Conservation (phyloP, 2,329 filamentous ascomycete species). For the Bimuria novae-zelandiae region DNA sequence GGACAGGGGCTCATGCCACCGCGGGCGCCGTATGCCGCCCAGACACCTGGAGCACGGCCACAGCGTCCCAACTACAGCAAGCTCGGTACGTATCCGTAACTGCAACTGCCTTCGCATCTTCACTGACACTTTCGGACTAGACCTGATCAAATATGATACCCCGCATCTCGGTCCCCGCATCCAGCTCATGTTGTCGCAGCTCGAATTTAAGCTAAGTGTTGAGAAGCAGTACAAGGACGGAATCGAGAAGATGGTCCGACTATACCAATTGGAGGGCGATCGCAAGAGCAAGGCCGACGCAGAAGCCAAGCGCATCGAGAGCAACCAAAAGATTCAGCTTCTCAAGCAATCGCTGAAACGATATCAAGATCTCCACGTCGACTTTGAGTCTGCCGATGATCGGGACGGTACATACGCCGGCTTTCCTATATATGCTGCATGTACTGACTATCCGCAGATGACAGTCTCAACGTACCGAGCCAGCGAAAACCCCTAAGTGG, state of each 20-base stretch:
- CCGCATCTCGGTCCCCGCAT: conserved; percentile 94
- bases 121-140: conserved; percentile 55
- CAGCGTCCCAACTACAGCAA: conserved; percentile 89
- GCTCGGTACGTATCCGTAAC: conserved; percentile 67
- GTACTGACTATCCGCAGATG: conserved; percentile 65
- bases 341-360: conserved; percentile 93
- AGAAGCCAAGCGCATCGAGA: conserved; percentile 86
- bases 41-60: conserved; percentile 70
- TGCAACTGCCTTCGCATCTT: conserved; percentile 6
- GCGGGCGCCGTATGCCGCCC: conserved; percentile 76
- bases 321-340: conserved; percentile 96
- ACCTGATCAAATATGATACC: conserved; percentile 98
- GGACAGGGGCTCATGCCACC: conserved; percentile 79
- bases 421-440: neutral
- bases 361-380: conserved; percentile 96
- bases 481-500: conserved; percentile 95
- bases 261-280: conserved; percentile 97
- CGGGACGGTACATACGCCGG: conserved; percentile 69
- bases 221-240: conserved; percentile 99
- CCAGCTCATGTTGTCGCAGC: conserved; percentile 97
- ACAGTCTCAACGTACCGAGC: conserved; percentile 94
- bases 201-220: conserved; percentile 98
- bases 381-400: conserved; percentile 77
- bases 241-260: conserved; percentile 98
- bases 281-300: conserved; percentile 94